Evolutionary conservation across 257 asterid species (phyloP).

Genomic region (Nicotiana tabacum): DNA sequence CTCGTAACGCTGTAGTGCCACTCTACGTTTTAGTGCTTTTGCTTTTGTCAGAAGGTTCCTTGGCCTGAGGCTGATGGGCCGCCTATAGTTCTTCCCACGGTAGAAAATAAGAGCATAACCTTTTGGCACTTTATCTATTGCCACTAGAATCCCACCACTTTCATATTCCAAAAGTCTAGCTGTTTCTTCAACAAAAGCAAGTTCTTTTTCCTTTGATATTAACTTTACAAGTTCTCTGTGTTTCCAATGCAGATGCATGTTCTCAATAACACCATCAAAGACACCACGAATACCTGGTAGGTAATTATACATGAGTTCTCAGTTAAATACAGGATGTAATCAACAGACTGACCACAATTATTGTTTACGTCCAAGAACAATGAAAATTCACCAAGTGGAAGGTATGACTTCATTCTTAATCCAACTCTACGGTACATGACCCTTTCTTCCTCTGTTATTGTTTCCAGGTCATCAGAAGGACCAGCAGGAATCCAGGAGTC

Average conservation of each 20-base stretch:
- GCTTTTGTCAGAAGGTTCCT: constrained; percentile 97
- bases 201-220: constrained; percentile 81
- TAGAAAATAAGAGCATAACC: constrained; percentile 78
- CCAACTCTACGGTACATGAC: constrained; percentile 85
- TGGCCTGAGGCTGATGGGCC: constrained; percentile 84
- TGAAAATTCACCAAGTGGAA: constrained; percentile 80
- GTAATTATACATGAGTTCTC: constrained; percentile 16
- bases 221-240: constrained; percentile 94
- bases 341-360: neutral
- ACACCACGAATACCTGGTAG: constrained; percentile 88
- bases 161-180: constrained; percentile 93
- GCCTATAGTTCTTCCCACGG: constrained; percentile 90
- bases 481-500: constrained; percentile 82
- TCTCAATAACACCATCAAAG: constrained; percentile 97
- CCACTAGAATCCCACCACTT: constrained; percentile 89
- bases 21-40: constrained; percentile 91
- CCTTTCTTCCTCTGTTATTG: constrained; percentile 95
- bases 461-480: constrained; percentile 95
- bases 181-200: constrained; percentile 85
- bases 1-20: constrained; percentile 96
- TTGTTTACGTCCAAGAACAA: constrained; percentile 5
- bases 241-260: constrained; percentile 99
- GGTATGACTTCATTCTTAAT: constrained; percentile 83
- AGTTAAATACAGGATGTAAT: neutral
- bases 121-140: constrained; percentile 84